These are phyloP conservation scores for Pugionium cornutum DNA, from an alignment of 345 rosid genomes.

Conservation along the genomic window DNA sequence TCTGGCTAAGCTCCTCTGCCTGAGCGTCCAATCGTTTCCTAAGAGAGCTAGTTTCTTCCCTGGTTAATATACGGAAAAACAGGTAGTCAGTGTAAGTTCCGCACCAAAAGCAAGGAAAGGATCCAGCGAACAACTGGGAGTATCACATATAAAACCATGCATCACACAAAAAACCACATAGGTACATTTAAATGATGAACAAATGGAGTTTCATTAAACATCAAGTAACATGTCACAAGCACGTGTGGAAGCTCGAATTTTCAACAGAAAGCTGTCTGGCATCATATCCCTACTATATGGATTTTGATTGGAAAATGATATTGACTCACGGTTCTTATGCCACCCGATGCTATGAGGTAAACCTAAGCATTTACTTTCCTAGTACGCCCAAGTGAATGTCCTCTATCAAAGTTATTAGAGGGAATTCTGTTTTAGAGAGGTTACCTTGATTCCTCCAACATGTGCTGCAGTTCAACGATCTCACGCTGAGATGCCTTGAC, in stretches of 20 bases:
- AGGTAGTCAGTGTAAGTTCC: conserved; percentile 8
- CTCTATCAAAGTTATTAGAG: background rate
- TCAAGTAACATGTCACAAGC: conserved; percentile 10
- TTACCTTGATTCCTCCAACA: conserved; percentile 80
- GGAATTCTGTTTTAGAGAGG: conserved; percentile 10
- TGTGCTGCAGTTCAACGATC: conserved; percentile 73
- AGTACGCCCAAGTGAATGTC: background rate
- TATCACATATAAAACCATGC: background rate
- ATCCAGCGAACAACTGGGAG: conserved; percentile 1
- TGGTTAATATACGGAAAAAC: conserved; percentile 38
- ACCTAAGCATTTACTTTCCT: conserved; percentile 21
- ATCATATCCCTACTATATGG: background rate
- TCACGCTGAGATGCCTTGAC: conserved; percentile 90
- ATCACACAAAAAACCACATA: conserved; percentile 4
- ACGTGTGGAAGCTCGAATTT: conserved; percentile 2
- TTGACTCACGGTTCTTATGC: background rate
- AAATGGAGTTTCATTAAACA: background rate
- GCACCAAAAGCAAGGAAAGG: conserved; percentile 5
- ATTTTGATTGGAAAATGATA: background rate
- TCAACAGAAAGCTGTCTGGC: conserved; percentile 10
- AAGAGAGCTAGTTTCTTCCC: conserved; percentile 76
- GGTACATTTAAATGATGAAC: background rate
- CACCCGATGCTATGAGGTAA: conserved; percentile 11
- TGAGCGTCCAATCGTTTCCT: conserved; percentile 71
- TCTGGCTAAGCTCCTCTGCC: conserved; percentile 70